Conservation (phyloP, 2,329 filamentous ascomycete genomes). For the Lasiodiplodia sp. region DNA sequence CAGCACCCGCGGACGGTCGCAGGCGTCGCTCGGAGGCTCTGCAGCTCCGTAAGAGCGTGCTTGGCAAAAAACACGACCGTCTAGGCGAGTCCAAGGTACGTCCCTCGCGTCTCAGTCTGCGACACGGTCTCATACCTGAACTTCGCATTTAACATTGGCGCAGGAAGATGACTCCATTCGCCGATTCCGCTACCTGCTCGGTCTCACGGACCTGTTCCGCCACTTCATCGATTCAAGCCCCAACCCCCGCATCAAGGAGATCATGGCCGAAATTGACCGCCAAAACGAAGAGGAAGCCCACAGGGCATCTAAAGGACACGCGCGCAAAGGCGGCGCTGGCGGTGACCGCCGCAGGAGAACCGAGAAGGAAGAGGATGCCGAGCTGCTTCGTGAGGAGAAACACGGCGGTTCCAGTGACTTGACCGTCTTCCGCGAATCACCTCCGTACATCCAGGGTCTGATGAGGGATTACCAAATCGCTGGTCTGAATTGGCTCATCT, state of each 20-base stretch:
- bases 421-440: slow-evolving; percentile 86
- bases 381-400: slow-evolving; percentile 85
- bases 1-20: slow-evolving; percentile 72
- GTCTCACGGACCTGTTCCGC: slow-evolving; percentile 94
- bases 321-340: slow-evolving; percentile 83
- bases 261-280: slow-evolving; percentile 92
- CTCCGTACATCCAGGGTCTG: slow-evolving; percentile 81
- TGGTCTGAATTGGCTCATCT: slow-evolving; percentile 97
- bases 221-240: slow-evolving; percentile 99
- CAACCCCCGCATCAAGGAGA: slow-evolving; percentile 90
- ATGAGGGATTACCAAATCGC: slow-evolving; percentile 98
- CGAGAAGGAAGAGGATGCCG: slow-evolving; percentile 97
- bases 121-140: background rate
- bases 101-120: slow-evolving; percentile 7
- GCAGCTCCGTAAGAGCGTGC: slow-evolving; percentile 87
- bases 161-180: slow-evolving; percentile 95
- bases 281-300: slow-evolving; percentile 79
- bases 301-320: slow-evolving; percentile 74
- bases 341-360: slow-evolving; percentile 83
- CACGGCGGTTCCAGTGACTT: slow-evolving; percentile 84
- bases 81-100: slow-evolving; percentile 90
- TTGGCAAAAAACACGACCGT: slow-evolving; percentile 93
- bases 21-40: slow-evolving; percentile 87
- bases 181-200: slow-evolving; percentile 91
- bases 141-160: background rate